Evolutionary conservation across 257 asterid genomes (phyloP).

Genomic region (Schizonepeta tenuifolia): DNA sequence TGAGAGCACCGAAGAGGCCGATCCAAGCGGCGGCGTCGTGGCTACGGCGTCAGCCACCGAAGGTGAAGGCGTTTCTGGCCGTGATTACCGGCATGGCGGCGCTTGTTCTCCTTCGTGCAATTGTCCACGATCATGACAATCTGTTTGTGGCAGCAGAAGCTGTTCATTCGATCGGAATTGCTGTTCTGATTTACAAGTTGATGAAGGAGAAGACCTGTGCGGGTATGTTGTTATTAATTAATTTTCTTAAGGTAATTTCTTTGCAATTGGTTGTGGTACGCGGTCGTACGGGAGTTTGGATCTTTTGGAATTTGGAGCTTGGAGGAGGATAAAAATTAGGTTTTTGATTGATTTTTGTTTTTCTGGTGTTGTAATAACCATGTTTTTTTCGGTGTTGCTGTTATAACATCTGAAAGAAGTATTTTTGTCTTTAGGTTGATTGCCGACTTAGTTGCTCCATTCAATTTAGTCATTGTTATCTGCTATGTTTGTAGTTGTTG

Average conservation of each 20-base stretch:
- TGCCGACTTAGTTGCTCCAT: conserved; percentile 6
- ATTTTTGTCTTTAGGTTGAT: conserved; percentile 7
- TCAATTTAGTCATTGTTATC: background rate
- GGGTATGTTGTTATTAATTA: conserved; percentile 37
- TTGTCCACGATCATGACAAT: conserved; percentile 80
- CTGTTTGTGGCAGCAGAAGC: conserved; percentile 82
- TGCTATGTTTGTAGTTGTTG: conserved; percentile 8
- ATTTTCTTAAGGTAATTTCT: background rate
- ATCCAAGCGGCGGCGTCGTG: conserved; percentile 66
- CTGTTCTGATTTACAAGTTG: conserved; percentile 70
- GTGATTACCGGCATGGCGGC: conserved; percentile 71
- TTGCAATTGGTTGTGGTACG: conserved; percentile 4
- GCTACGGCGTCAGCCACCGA: conserved; percentile 86
- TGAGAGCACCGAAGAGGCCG: conserved; percentile 66
- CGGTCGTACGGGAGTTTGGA: background rate
- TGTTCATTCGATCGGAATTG: conserved; percentile 77
- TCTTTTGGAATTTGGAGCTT: conserved; percentile 26
- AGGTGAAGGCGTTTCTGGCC: conserved; percentile 80
- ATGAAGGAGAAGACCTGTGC: conserved; percentile 81
- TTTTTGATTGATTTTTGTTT: conserved; percentile 13
- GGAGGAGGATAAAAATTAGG: background rate
- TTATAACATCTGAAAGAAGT: background rate
- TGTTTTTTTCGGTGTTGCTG: too few species aligned
- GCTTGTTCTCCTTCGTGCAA: conserved; percentile 64
- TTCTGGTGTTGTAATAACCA: conserved; percentile 6